These are phyloP conservation scores for Pseudopyrenochaeta lycopersici DNA, from an alignment of 2,329 filamentous ascomycete genomes.

Conservation along the genomic window DNA sequence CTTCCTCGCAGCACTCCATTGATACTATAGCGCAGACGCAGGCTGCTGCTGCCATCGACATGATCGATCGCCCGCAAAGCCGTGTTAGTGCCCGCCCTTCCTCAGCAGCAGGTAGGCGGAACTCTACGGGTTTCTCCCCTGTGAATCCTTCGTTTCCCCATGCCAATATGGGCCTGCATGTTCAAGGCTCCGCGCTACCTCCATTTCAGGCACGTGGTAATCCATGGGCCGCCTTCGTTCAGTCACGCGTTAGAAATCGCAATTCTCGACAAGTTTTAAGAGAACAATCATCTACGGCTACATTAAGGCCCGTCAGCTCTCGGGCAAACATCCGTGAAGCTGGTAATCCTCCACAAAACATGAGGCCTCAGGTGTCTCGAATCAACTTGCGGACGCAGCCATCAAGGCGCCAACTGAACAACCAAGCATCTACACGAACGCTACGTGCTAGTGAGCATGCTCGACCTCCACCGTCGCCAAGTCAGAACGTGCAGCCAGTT, in stretches of 20 bases:
- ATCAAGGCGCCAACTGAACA: conserved; percentile 45
- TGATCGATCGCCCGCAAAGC: conserved; percentile 50
- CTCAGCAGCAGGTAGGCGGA: conserved; percentile 46
- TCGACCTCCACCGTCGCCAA: conserved; percentile 40
- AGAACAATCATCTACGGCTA: conserved; percentile 51
- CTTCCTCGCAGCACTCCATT: conserved; percentile 35
- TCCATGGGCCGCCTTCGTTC: conserved; percentile 49
- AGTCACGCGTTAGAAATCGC: conserved; percentile 33
- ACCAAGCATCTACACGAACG: conserved; percentile 47
- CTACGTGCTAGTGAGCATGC: conserved; percentile 45
- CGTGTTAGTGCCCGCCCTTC: conserved; percentile 47
- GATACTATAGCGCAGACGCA: conserved; percentile 40
- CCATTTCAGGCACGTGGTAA: conserved; percentile 44
- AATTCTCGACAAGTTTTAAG: conserved; percentile 47
- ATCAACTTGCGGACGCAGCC: conserved; percentile 47
- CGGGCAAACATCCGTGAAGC: conserved; percentile 46
- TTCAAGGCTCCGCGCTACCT: conserved; percentile 41
- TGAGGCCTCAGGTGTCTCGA: conserved; percentile 48
- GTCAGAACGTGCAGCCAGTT: conserved; percentile 21
- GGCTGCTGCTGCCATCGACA: conserved; percentile 38
- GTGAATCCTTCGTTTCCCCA: conserved; percentile 40
- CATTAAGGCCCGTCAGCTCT: conserved; percentile 44
- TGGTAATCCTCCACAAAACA: conserved; percentile 30
- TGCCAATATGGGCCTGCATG: conserved; percentile 44
- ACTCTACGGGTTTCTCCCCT: conserved; percentile 42